Evolutionary conservation across 2,329 filamentous ascomycete genomes (phyloP).

Genomic region (Byssoonygena ceratinophila): DNA sequence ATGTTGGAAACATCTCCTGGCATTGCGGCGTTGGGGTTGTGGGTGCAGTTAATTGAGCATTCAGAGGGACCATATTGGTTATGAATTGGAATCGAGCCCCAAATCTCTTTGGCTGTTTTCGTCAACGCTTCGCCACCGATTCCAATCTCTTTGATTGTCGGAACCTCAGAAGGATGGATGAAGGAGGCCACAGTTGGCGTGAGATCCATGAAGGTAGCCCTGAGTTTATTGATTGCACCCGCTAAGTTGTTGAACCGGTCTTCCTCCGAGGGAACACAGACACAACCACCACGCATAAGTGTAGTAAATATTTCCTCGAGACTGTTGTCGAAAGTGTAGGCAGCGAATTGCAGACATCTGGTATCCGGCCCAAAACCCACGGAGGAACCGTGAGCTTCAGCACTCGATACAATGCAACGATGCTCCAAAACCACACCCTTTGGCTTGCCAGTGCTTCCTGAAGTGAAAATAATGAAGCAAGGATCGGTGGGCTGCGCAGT

Average conservation of each 20-base stretch:
- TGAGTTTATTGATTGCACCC: constrained; percentile 38
- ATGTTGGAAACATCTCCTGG: constrained; percentile 15
- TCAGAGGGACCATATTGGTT: constrained; percentile 20
- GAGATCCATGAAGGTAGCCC: constrained; percentile 44
- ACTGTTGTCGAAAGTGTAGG: constrained; percentile 38
- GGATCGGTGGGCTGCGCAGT: constrained; percentile 60
- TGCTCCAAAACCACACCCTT: constrained; percentile 78
- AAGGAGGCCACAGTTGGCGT: constrained; percentile 46
- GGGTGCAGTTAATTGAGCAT: constrained; percentile 16
- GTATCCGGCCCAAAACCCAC: constrained; percentile 29
- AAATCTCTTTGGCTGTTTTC: constrained; percentile 19
- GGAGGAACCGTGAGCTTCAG: constrained; percentile 35
- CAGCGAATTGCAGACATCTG: constrained; percentile 33
- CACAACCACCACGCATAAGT: constrained; percentile 31
- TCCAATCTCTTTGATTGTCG: constrained; percentile 28
- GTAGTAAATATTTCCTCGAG: constrained; percentile 29
- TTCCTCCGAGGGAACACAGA: constrained; percentile 36
- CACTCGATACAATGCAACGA: constrained; percentile 24
- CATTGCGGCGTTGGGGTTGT: constrained; percentile 12
- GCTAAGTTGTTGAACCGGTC: constrained; percentile 38
- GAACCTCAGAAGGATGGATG: constrained; percentile 30
- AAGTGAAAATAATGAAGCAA: constrained; percentile 71
- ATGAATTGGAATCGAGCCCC: constrained; percentile 15
- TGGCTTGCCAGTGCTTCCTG: constrained; percentile 72
- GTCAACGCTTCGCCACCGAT: constrained; percentile 30